Percentiles rank a stretch among this genome's conserved stretches.
phyloP scores from a whole-genome alignment of 2,329 filamentous ascomycete species.

The Monosporascus sp. region DNA sequence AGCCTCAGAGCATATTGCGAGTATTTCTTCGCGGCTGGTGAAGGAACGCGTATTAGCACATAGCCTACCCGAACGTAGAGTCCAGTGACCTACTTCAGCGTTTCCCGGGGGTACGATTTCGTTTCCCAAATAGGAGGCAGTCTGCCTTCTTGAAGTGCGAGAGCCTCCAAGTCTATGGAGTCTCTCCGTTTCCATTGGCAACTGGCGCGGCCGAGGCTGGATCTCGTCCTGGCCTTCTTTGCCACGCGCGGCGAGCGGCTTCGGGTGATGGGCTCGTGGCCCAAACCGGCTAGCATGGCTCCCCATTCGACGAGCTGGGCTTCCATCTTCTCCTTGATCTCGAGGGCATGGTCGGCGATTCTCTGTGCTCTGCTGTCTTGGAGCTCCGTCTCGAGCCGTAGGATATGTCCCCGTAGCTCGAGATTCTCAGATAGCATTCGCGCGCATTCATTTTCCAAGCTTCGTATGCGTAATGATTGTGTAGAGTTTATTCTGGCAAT shows the following conservation, averaged over 20 bases:
- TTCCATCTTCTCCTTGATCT: slow-evolving; percentile 68
- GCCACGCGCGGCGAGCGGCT: slow-evolving; percentile 39
- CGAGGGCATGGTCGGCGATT: slow-evolving; percentile 60
- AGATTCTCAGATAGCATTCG: slow-evolving; percentile 76
- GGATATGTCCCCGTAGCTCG: slow-evolving; percentile 63
- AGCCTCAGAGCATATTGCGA: slow-evolving; percentile 50
- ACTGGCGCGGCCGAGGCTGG: slow-evolving; percentile 38
- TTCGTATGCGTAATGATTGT: slow-evolving; percentile 72
- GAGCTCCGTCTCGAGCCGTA: slow-evolving; percentile 64
- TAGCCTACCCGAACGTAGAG: background rate
- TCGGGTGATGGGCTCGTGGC: slow-evolving; percentile 49
- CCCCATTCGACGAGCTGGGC: slow-evolving; percentile 68
- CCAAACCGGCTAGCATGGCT: slow-evolving; percentile 61
- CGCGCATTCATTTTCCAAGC: slow-evolving; percentile 70
- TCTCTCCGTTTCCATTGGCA: slow-evolving; percentile 53
- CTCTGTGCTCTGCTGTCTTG: slow-evolving; percentile 55
- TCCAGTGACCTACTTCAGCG: slow-evolving; percentile 51
- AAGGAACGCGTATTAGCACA: slow-evolving; percentile 16
- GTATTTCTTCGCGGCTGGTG: slow-evolving; percentile 55
- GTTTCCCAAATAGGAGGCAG: slow-evolving; percentile 66
- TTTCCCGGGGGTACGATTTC: slow-evolving; percentile 62
- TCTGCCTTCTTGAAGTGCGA: slow-evolving; percentile 48
- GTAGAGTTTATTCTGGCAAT: slow-evolving; percentile 74
- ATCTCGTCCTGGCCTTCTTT: slow-evolving; percentile 36
- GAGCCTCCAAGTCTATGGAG: slow-evolving; percentile 46